phyloP scores from a whole-genome alignment of 345 rosid genomes.

The Gossypium raimondii region DNA sequence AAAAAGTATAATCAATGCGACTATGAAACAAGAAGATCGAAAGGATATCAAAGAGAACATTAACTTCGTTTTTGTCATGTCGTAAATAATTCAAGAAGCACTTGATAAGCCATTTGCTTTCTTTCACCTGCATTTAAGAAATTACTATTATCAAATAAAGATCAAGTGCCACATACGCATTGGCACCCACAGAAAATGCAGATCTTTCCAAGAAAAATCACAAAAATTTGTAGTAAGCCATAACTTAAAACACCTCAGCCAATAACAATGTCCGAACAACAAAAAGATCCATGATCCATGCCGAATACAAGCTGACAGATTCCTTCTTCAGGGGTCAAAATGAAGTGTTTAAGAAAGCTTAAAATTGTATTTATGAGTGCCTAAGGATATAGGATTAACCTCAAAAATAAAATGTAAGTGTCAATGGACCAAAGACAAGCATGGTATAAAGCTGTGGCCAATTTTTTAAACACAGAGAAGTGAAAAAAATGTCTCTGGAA shows the following conservation, averaged over 20 bases:
- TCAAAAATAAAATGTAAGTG: neutral
- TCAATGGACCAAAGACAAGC: neutral
- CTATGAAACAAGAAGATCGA: conserved; percentile 85
- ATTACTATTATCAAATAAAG: neutral
- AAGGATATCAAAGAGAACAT: conserved; percentile 89
- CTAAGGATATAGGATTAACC: neutral
- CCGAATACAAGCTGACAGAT: neutral
- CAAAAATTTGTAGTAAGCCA: neutral
- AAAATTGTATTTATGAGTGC: neutral
- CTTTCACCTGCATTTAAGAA: conserved; percentile 67
- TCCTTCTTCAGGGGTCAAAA: neutral
- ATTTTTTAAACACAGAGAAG: neutral
- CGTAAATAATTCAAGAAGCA: conserved; percentile 89
- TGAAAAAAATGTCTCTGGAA: neutral
- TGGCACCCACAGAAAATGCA: neutral
- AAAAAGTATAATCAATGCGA: conserved; percentile 95
- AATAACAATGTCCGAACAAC: neutral
- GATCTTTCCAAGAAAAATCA: neutral
- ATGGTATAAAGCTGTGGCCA: neutral
- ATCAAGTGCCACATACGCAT: conserved; percentile 10
- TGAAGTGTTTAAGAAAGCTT: neutral
- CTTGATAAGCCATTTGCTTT: conserved; percentile 99
- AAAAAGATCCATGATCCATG: neutral
- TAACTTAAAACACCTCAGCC: neutral
- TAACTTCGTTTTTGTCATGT: conserved; percentile 76